Evolutionary conservation across 345 rosid genomes (phyloP), one percentile per base, ranked within the genome.

Genomic region (Atalantia buxifolia): DNA sequence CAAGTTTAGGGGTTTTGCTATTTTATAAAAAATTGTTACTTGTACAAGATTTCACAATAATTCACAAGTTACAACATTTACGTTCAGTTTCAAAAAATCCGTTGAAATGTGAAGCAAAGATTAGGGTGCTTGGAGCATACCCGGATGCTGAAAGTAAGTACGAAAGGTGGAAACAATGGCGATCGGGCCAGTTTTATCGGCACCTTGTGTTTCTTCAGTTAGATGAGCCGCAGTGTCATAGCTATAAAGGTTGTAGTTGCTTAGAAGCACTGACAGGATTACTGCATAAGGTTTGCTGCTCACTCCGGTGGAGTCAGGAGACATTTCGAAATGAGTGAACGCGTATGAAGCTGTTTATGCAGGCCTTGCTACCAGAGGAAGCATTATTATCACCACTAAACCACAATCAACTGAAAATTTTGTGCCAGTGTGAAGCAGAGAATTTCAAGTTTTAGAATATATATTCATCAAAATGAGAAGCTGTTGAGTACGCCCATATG

Each of bases 401-500:
- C 76, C 79, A 79, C 76, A 18, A 74, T 59, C 7, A 74, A 50
- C 72, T 78, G 70, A 35, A 65, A 61, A 27, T 22, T 36, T 25
- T 28, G 18, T 9, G 40, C 24, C 24, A 9, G 18, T 71, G 21
- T 16, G 22, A 18, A 50, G 56, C 56, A 0, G 56, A 50, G 56
- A 18, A 50, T 50, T 50, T 50, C 56, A 50, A 50, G 2, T 7
- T 50, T 50, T 18, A 16, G 56, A 18, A 18, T 50, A 50, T 50
- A 1, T 16, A 4, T 50, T 50, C 56, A 50, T 3, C 56, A 4
- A 4, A 28, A 28, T 28, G 35, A 33, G 35, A 89, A 89, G 8
- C 88, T 86, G 84, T 89, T 89, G 74, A 90, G 92, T 0, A 90
- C 30, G 92, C 94, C 92, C 94, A 90, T 38, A 89, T 90, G n/a